Evolutionary conservation across 2,329 filamentous ascomycete species (phyloP), one percentile per base, ranked within the genome.

Genomic region (Hortaea werneckii): DNA sequence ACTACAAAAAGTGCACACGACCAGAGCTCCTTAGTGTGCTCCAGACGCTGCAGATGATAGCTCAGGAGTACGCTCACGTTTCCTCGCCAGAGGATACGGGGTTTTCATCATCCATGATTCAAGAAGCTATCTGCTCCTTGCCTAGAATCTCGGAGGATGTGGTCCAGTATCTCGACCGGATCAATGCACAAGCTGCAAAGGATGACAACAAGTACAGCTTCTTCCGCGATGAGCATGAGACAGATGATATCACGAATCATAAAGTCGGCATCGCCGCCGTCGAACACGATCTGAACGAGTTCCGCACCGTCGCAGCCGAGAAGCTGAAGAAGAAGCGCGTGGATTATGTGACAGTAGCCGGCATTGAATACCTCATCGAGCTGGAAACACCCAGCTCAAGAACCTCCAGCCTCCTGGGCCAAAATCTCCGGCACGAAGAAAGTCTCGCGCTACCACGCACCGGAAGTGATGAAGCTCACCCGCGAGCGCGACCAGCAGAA

Each of bases 351-450:
- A 92, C 87, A 0, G 85, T 92, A 6, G 78, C 87, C 1, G 89
- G 89, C 6, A 94, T 96, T 55, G 92, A 96, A 62, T 98, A 87
- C 61, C 78, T 98, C 13, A 86, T 98, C 57, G 92, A 96, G 66
- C 84, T 98, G 5, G 76, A 85, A 95, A 94, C 64, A 75, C 76
- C 1, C 79, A 87, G 44, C 75, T 95, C 49, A 92, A 88, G 62
- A 80, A 83, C 47, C 87, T 0, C 92, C 92, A 0, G 90, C 92
- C 4, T 94, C 87, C 0, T 98, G 92, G 92, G 75, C 78, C 52
- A 96, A 98, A 66, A 86, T 96, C 58, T 94, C 85, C 47, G 89
- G 90, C 42, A 98, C 92, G 5, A 96, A 96, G 65, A 87, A 87
- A 58, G 70, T 89, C 5, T 89, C 87, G 0, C 82, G 92, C 48